Evolutionary conservation across 208 protist genomes (phyloP).

Genomic region (Acanthamoeba rhysodes): DNA sequence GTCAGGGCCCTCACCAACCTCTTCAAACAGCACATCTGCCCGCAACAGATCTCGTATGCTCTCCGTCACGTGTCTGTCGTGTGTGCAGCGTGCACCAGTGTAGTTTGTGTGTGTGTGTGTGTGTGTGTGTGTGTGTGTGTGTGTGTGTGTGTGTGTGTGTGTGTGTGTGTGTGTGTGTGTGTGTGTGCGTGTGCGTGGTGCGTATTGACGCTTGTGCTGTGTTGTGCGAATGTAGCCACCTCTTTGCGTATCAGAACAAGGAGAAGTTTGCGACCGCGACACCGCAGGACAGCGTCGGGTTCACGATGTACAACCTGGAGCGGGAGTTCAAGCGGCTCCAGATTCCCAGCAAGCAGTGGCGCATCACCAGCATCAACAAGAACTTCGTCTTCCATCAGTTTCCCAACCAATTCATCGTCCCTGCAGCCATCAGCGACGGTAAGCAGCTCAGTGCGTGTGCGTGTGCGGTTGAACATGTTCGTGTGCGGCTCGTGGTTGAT

Average conservation of each 20-base stretch:
- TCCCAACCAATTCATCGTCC: conserved; percentile 7
- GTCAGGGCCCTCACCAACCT: neutral
- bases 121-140: neutral
- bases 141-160: no score
- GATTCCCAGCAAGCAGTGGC: neutral
- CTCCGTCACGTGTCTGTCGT: neutral
- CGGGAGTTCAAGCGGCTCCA: neutral
- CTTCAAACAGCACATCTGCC: neutral
- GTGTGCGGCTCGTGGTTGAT: no score
- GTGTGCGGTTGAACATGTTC: no score
- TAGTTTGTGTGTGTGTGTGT: no score
- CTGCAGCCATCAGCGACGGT: conserved; percentile 5
- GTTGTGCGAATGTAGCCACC: neutral
- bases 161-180: no score
- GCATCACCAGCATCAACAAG: neutral
- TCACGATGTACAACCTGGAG: neutral
- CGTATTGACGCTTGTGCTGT: no score
- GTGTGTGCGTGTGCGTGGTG: neutral
- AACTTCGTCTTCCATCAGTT: neutral
- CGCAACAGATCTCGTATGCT: neutral
- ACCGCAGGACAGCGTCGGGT: neutral
- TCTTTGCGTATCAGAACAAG: neutral
- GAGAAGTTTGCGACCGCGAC: neutral
- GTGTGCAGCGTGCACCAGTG: no score
- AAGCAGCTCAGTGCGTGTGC: neutral